Evolutionary conservation across 352 stramenopile species (phyloP).

Genomic region (Phytophthora colocasiae): DNA sequence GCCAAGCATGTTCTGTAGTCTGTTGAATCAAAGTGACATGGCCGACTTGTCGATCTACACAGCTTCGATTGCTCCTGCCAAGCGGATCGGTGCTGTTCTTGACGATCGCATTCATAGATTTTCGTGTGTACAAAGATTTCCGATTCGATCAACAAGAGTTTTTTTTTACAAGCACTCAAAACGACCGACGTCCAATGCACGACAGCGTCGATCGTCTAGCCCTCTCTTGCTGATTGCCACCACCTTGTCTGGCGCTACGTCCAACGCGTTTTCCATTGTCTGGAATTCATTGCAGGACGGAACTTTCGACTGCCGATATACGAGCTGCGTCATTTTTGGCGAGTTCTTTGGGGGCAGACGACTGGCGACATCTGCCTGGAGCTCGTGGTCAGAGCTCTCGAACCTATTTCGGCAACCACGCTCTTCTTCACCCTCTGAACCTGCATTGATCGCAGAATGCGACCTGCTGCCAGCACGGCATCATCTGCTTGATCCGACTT

Average conservation of each 20-base stretch:
- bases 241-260: neutral
- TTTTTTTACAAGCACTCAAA: neutral
- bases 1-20: too few species aligned
- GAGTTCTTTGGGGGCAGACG: slow-evolving; percentile 19
- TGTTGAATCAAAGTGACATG: too few species aligned
- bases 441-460: slow-evolving; percentile 8
- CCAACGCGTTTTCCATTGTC: neutral
- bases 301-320: slow-evolving; percentile 2
- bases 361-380: slow-evolving; percentile 18
- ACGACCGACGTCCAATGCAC: slow-evolving; percentile 7
- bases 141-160: neutral
- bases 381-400: slow-evolving; percentile 9
- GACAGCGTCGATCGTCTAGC: slow-evolving; percentile 16
- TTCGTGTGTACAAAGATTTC: slow-evolving; percentile 1
- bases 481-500: slow-evolving; percentile 20
- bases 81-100: neutral
- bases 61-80: neutral
- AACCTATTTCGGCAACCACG: slow-evolving; percentile 17
- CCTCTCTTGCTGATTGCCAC: neutral
- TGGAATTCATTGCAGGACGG: too few species aligned
- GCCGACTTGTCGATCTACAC: too few species aligned
- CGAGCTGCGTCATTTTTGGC: neutral
- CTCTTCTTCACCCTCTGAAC: slow-evolving; percentile 5
- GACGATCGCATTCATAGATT: neutral
- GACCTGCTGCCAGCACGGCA: slow-evolving; percentile 16